Conservation (phyloP, 805 yeast species). For the Metschnikowia anglica region DNA sequence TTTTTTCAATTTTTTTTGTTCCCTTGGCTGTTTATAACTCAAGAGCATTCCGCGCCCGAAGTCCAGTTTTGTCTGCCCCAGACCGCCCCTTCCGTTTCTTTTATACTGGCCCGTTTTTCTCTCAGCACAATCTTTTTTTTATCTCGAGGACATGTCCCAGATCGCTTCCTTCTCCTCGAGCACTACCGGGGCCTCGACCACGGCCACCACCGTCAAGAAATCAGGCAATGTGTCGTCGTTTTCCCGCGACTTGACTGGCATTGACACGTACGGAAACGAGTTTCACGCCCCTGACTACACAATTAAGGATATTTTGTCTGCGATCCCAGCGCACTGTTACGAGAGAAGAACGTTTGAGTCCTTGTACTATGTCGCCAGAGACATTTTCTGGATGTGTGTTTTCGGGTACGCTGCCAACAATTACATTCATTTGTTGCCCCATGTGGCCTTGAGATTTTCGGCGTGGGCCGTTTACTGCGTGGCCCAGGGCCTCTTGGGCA, state of each 20-base stretch:
- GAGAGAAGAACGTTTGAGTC: slow-evolving; percentile 57
- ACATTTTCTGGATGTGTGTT: slow-evolving; percentile 48
- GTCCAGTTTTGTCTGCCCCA: background rate
- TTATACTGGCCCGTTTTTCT: background rate
- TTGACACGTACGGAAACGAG: slow-evolving; percentile 62
- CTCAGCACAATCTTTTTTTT: background rate
- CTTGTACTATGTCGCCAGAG: slow-evolving; percentile 66
- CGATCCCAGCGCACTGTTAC: slow-evolving; percentile 75
- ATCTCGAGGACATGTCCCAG: slow-evolving; percentile 14
- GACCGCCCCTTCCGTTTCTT: background rate
- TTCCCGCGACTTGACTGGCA: slow-evolving; percentile 39
- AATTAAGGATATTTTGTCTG: slow-evolving; percentile 69
- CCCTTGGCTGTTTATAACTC: slow-evolving; percentile 1
- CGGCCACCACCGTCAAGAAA: slow-evolving; percentile 24
- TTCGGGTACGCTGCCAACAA: slow-evolving; percentile 55
- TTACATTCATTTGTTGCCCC: slow-evolving; percentile 45
- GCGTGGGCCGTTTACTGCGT: slow-evolving; percentile 60
- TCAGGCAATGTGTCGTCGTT: slow-evolving; percentile 46
- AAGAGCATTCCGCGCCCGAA: background rate
- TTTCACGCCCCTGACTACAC: slow-evolving; percentile 74
- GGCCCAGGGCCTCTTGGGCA: slow-evolving; percentile 62
- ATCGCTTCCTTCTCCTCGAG: slow-evolving; percentile 17
- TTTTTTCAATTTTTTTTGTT: background rate
- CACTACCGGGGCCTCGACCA: slow-evolving; percentile 10
- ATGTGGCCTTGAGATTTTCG: slow-evolving; percentile 42